These are phyloP conservation scores for Phytophthora fragariae DNA, from an alignment of 352 stramenopile species.

Conservation along the genomic window DNA sequence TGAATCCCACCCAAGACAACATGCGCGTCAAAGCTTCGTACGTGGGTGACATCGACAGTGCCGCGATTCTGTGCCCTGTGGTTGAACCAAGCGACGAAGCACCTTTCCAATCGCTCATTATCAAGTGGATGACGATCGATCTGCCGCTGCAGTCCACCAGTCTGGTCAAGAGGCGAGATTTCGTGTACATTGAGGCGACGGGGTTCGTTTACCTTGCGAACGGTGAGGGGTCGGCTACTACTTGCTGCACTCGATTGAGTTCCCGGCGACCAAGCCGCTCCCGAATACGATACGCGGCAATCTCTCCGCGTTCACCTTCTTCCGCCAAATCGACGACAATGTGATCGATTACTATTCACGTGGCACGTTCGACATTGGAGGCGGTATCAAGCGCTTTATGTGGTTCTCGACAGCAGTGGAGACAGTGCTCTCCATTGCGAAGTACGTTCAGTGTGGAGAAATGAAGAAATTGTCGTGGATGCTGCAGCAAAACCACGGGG, in stretches of 20 bases:
- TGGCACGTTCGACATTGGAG: conserved; percentile 30
- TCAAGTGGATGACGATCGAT: conserved; percentile 45
- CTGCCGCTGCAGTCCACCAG: conserved; percentile 21
- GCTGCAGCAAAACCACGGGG: conserved; percentile 20
- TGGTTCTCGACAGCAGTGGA: conserved; percentile 31
- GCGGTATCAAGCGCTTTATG: conserved; percentile 37
- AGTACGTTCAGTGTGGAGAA: conserved; percentile 53
- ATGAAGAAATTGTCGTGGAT: conserved; percentile 66
- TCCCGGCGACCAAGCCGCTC: conserved; percentile 42
- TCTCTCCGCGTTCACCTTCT: conserved; percentile 49
- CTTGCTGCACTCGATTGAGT: conserved; percentile 45
- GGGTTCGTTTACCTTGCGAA: conserved; percentile 24
- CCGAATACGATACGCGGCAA: conserved; percentile 39
- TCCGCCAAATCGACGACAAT: conserved; percentile 44
- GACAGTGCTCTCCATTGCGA: conserved; percentile 36
- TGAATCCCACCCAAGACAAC: conserved; percentile 38
- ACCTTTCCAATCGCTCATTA: conserved; percentile 34
- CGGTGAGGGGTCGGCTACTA: conserved; percentile 42
- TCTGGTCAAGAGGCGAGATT: conserved; percentile 38
- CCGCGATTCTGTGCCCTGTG: conserved; percentile 30
- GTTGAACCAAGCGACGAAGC: conserved; percentile 29
- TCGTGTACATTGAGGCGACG: conserved; percentile 39
- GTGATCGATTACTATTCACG: conserved; percentile 43
- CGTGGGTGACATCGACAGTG: conserved; percentile 37
- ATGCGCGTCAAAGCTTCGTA: conserved; percentile 45